Percentiles rank a stretch among this genome's conserved stretches.
Conservation (phyloP, 345 rosid species). For the sweet orange (Citrus sinensis) region DNA sequence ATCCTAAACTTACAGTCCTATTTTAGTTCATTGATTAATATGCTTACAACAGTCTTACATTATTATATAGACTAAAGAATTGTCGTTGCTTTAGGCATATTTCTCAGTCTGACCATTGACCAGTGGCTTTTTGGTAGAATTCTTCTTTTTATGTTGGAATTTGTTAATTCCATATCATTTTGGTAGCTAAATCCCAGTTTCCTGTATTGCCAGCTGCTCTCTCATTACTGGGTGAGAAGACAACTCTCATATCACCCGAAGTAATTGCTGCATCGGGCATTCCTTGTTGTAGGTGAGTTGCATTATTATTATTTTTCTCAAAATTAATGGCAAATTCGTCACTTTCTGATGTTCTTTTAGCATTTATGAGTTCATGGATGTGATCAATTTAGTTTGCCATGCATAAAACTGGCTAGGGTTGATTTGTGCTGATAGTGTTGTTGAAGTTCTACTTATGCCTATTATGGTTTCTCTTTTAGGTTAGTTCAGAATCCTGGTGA, state of each 20-base stretch:
- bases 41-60: not conserved
- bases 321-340: not conserved
- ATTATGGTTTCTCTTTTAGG: slow-evolving; percentile 47
- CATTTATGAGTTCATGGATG: not conserved
- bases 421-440: slow-evolving; percentile 7
- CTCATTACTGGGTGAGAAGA: slow-evolving; percentile 90
- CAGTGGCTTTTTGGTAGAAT: not conserved
- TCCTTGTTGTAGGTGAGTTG: slow-evolving; percentile 93
- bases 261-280: slow-evolving; percentile 72
- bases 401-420: not conserved
- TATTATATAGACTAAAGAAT: not conserved
- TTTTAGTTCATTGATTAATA: not conserved
- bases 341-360: not conserved
- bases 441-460: slow-evolving; percentile 21
- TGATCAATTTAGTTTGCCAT: slow-evolving; percentile 7
- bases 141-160: not conserved
- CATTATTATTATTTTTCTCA: slow-evolving; percentile 2
- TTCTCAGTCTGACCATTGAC: not conserved
- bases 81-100: not conserved
- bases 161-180: slow-evolving; percentile 2
- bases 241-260: slow-evolving; percentile 94
- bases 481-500: slow-evolving; percentile 97
- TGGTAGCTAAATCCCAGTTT: slow-evolving; percentile 17
- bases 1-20: not conserved
- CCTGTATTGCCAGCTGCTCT: slow-evolving; percentile 68